Conservation (phyloP, 306 rosid genomes). For the Gynostemma pentaphyllum region DNA sequence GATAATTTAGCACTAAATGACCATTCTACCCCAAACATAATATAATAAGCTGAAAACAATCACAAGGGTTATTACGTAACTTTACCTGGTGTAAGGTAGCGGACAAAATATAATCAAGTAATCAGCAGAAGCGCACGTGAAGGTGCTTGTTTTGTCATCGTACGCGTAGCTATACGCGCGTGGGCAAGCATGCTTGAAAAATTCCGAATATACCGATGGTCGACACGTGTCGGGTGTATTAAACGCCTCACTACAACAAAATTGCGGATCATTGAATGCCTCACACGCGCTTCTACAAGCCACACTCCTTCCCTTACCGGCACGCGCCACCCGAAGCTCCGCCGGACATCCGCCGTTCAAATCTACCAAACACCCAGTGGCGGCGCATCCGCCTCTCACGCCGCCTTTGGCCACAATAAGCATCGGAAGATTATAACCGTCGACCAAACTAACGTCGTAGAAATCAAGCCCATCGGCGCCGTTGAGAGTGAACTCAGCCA, state of each 20-base stretch:
- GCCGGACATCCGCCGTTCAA: conserved; percentile 61
- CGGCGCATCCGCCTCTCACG: conserved; percentile 58
- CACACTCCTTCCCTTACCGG: conserved; percentile 23
- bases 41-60: background rate
- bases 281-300: conserved; percentile 98
- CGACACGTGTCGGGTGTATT: conserved; percentile 79
- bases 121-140: conserved; percentile 73
- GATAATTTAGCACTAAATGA: background rate
- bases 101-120: conserved; percentile 78
- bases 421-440: conserved; percentile 90
- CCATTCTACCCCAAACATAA: background rate
- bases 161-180: conserved; percentile 98
- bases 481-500: conserved; percentile 90
- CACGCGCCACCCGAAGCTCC: conserved; percentile 44
- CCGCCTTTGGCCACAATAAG: conserved; percentile 61
- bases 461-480: conserved; percentile 74
- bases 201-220: conserved; percentile 44
- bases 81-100: conserved; percentile 69
- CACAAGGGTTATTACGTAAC: conserved; percentile 1
- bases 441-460: conserved; percentile 91
- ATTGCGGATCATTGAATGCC: conserved; percentile 72
- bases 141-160: conserved; percentile 86
- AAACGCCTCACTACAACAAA: conserved; percentile 71
- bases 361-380: conserved; percentile 84
- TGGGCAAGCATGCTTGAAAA: conserved; percentile 77